A percentile compares a stretch with the other conserved stretches of the same genome.
These are phyloP conservation scores for Phytopythium mirpurense DNA, from an alignment of 352 stramenopile genomes.

Conservation along the genomic window DNA sequence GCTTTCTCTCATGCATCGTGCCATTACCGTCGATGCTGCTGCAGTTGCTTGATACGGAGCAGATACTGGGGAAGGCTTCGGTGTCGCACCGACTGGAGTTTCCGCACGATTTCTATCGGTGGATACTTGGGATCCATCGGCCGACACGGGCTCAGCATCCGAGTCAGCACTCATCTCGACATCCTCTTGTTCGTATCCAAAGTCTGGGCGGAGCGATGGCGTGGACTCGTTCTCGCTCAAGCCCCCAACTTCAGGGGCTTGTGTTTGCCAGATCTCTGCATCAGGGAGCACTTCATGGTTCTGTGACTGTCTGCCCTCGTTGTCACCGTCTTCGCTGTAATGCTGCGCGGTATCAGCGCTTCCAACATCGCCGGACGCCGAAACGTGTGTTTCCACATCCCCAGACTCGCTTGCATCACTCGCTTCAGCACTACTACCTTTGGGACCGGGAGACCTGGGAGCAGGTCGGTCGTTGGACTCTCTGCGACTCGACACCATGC, in stretches of 20 bases:
- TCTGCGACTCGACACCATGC: neutral
- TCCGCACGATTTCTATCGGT: neutral
- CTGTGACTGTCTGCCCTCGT: neutral
- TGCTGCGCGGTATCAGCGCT: neutral
- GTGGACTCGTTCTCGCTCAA: neutral
- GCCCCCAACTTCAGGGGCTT: neutral
- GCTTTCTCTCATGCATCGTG: neutral
- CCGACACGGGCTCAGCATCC: too few species aligned
- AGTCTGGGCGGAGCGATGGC: neutral
- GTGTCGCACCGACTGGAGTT: neutral
- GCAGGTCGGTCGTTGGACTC: neutral
- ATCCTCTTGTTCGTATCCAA: slow-evolving; percentile 1
- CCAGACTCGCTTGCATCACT: neutral
- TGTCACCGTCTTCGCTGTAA: neutral
- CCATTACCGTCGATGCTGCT: neutral
- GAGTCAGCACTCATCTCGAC: neutral
- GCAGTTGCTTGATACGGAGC: neutral
- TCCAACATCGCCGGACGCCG: neutral
- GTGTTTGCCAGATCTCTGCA: slow-evolving; percentile 3
- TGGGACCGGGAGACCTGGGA: neutral
- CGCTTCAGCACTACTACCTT: neutral
- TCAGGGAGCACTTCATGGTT: neutral
- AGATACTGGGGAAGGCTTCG: neutral
- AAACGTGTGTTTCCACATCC: neutral
- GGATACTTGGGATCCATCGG: neutral